Conservation (phyloP, 2,329 filamentous ascomycete genomes). For the Daldinia sp. region DNA sequence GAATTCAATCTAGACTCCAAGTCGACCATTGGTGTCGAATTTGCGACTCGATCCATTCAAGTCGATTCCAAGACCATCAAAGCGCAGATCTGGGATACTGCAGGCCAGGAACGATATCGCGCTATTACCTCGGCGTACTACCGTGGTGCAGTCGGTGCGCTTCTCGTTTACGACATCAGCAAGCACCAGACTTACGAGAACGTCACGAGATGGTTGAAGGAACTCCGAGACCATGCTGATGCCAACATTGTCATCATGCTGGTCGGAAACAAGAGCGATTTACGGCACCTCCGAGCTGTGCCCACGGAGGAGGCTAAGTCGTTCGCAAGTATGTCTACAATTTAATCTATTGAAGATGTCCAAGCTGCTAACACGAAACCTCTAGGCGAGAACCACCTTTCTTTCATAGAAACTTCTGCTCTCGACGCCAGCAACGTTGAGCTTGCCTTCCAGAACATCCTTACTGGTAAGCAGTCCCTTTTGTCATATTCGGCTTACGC, state of each 20-base stretch:
- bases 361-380: conserved; percentile 47
- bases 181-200: conserved; percentile 99
- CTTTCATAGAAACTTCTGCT: conserved; percentile 99
- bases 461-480: conserved; percentile 79
- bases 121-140: conserved; percentile 99
- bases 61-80: conserved; percentile 99
- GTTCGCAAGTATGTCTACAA: conserved; percentile 82
- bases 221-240: conserved; percentile 96
- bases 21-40: conserved; percentile 99
- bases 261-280: conserved; percentile 99
- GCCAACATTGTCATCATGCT: conserved; percentile 99
- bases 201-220: conserved; percentile 98
- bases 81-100: conserved; percentile 99
- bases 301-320: conserved; percentile 98
- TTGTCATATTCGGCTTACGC: conserved; percentile 19
- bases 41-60: conserved; percentile 97
- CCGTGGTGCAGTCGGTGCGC: conserved; percentile 93
- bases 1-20: conserved; percentile 99
- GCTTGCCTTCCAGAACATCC: conserved; percentile 98
- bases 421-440: conserved; percentile 99
- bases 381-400: conserved; percentile 94
- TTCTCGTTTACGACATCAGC: conserved; percentile 99
- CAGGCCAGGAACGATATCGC: conserved; percentile 97
- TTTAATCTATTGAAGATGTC: conserved; percentile 8
- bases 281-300: conserved; percentile 96